Percentiles rank a stretch among this genome's conserved stretches.
Conservation (phyloP, 1,284 basidiomycete species). For the Paramarasmius palmivorus region DNA sequence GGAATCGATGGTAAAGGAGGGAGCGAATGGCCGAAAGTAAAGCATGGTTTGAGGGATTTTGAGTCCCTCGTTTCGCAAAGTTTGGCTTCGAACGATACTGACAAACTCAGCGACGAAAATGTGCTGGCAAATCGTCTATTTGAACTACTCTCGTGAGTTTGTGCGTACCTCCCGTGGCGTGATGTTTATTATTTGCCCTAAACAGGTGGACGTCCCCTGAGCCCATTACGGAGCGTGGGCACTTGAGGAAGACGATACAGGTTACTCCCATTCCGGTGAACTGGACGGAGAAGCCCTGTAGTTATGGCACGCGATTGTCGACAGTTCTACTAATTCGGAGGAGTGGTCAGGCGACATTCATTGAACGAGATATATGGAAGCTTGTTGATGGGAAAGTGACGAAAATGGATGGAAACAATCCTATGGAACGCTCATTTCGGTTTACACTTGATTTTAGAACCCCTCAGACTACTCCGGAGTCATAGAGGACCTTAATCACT, state of each 20-base stretch:
- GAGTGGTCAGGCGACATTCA: constrained; percentile 61
- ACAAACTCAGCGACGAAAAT: constrained; percentile 5
- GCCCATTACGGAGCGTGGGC: constrained; percentile 46
- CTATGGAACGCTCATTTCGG: constrained; percentile 51
- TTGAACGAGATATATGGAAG: constrained; percentile 73
- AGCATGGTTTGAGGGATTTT: constrained; percentile 52
- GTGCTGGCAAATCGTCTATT: constrained; percentile 56
- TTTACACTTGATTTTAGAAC: constrained; percentile 41
- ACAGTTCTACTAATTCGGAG: constrained; percentile 68
- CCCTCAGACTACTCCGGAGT: neutral
- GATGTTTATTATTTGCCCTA: constrained; percentile 14
- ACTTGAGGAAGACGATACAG: constrained; percentile 62
- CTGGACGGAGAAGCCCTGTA: constrained; percentile 22
- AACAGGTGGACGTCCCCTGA: constrained; percentile 49
- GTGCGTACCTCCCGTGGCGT: neutral
- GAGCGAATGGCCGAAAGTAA: constrained; percentile 71
- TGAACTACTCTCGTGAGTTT: constrained; percentile 62
- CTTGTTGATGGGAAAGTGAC: constrained; percentile 37
- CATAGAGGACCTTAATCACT: too few species aligned
- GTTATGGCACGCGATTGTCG: constrained; percentile 73
- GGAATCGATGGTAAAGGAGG: constrained; percentile 62
- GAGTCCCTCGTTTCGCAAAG: constrained; percentile 20
- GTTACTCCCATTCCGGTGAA: constrained; percentile 46
- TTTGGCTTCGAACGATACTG: constrained; percentile 31
- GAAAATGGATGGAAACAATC: constrained; percentile 34